A percentile compares a stretch with the other conserved stretches of the same genome.
phyloP scores from a whole-genome alignment of 2,329 filamentous ascomycete species.

The Aspergillus amoenus region DNA sequence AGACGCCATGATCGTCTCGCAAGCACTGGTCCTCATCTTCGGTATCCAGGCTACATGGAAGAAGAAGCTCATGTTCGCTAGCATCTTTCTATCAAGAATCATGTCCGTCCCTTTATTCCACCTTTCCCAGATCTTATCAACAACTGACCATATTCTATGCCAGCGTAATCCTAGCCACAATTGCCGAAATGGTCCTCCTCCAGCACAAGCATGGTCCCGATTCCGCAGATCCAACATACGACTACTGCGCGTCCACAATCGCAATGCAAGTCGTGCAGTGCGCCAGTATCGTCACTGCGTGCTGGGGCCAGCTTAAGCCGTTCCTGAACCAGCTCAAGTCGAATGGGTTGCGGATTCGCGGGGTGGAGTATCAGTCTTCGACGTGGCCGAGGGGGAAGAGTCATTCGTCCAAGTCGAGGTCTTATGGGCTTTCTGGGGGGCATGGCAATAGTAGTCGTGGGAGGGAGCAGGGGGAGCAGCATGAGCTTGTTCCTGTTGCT shows the following conservation, averaged over 20 bases:
- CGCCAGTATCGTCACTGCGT: constrained; percentile 25
- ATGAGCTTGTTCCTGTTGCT: not conserved
- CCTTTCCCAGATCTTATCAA: not conserved
- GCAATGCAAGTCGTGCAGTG: constrained; percentile 18
- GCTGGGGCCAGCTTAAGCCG: constrained; percentile 23
- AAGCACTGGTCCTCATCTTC: not conserved
- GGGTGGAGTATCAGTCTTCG: not conserved
- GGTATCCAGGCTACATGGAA: not conserved
- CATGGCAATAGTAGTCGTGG: not conserved
- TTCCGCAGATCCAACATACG: not conserved
- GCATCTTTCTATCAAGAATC: not conserved
- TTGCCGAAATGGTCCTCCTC: not conserved
- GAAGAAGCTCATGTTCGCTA: not conserved
- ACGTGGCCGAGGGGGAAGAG: not conserved
- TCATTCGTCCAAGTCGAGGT: not conserved
- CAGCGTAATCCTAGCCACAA: not conserved
- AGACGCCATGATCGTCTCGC: not conserved
- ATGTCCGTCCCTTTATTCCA: not conserved
- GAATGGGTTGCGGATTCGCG: constrained; percentile 17
- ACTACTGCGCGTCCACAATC: not conserved
- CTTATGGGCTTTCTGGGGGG: not conserved
- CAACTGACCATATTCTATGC: no score
- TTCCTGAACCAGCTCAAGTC: constrained; percentile 23
- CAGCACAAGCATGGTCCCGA: no score
- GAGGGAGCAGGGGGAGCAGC: not conserved